Evolutionary conservation across 441 rosid genomes (phyloP).

Genomic region (Adansonia grandidieri): DNA sequence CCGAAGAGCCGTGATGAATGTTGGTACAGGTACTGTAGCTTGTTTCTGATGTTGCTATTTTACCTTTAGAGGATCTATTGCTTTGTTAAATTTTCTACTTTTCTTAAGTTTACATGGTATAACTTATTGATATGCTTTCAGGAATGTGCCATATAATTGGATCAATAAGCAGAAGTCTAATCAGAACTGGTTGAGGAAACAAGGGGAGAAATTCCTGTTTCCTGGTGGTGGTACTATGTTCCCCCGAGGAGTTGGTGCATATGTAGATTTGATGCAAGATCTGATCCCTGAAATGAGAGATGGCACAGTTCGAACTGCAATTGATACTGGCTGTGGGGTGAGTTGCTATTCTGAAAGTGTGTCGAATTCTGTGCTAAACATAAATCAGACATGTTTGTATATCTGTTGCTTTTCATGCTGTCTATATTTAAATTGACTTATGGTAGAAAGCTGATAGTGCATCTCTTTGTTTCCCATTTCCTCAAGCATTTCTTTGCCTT

Average conservation of each 20-base stretch:
- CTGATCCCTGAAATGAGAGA: conserved; percentile 93
- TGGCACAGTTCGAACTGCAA: conserved; percentile 87
- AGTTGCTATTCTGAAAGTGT: conserved; percentile 28
- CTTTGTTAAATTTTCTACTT: neutral
- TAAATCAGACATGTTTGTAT: conserved; percentile 8
- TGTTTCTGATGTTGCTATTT: neutral
- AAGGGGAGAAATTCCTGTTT: conserved; percentile 87
- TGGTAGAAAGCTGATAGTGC: neutral
- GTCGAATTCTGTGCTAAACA: neutral
- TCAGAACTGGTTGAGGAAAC: conserved; percentile 90
- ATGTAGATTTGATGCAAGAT: conserved; percentile 91
- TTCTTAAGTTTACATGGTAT: neutral
- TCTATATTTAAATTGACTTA: neutral
- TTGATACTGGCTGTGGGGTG: conserved; percentile 99
- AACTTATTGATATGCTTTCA: conserved; percentile 42
- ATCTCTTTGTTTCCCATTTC: neutral
- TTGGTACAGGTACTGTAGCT: conserved; percentile 86
- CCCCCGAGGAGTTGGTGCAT: conserved; percentile 88
- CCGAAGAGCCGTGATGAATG: conserved; percentile 88
- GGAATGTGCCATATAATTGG: conserved; percentile 98
- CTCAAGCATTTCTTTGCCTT: neutral
- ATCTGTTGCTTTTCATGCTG: neutral
- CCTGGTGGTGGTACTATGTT: conserved; percentile 99
- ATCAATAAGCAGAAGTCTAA: conserved; percentile 93
- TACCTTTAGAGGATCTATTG: neutral